Conservation (phyloP, 805 yeast species). For the Yamadazyma sp. region DNA sequence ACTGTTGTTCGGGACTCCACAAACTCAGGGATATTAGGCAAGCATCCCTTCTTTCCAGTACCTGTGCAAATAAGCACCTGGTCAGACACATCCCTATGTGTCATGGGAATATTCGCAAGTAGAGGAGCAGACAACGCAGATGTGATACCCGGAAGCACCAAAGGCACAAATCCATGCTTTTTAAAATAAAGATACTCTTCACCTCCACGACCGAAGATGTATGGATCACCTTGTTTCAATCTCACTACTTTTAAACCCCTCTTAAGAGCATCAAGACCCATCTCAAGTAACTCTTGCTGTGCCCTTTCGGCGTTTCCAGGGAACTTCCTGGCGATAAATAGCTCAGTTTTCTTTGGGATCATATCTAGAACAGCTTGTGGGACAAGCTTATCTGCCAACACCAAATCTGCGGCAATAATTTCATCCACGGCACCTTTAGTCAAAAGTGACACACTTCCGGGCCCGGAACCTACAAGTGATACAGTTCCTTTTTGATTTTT, state of each 20-base stretch:
- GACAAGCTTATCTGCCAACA: conserved; percentile 88
- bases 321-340: conserved; percentile 87
- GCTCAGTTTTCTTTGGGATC: conserved; percentile 71
- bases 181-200: conserved; percentile 79
- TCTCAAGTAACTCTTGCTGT: conserved; percentile 74
- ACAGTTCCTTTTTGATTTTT: conserved; percentile 48
- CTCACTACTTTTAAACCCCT: conserved; percentile 80
- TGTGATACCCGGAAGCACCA: conserved; percentile 83
- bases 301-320: conserved; percentile 97
- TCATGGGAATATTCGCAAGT: conserved; percentile 79
- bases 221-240: conserved; percentile 95
- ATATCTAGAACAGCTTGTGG: conserved; percentile 83
- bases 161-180: conserved; percentile 65
- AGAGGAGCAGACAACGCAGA: conserved; percentile 90
- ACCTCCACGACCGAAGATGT: conserved; percentile 94
- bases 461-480: conserved; percentile 91
- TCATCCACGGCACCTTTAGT: conserved; percentile 84
- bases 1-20: conserved; percentile 75
- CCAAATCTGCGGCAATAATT: conserved; percentile 77
- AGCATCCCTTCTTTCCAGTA: conserved; percentile 82
- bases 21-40: conserved; percentile 77
- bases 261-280: conserved; percentile 65
- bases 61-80: conserved; percentile 94
- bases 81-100: conserved; percentile 89
- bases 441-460: conserved; percentile 79